Percentiles rank a stretch among this genome's conserved stretches.
These are phyloP conservation scores for Yamadazyma ubonensis DNA, from an alignment of 805 yeast genomes.

Conservation along the genomic window DNA sequence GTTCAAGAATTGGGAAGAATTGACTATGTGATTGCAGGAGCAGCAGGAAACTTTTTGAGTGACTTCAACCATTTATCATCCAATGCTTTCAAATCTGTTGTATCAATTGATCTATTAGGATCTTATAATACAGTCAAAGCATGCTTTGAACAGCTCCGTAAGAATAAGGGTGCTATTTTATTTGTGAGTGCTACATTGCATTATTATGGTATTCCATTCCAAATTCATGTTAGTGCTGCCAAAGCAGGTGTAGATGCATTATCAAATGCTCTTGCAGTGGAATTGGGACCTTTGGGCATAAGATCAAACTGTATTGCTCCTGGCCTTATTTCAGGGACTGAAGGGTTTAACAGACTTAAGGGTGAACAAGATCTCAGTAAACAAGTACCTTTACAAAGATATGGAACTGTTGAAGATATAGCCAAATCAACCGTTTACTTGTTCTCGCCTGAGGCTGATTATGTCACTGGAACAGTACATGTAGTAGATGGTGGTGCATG, in stretches of 20 bases:
- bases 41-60: constrained; percentile 43
- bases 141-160: constrained; percentile 34
- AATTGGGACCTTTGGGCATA: constrained; percentile 85
- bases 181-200: constrained; percentile 45
- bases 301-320: constrained; percentile 86
- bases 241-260: constrained; percentile 95
- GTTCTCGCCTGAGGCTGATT: constrained; percentile 77
- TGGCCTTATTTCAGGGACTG: constrained; percentile 83
- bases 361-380: constrained; percentile 21
- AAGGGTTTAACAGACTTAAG: constrained; percentile 69
- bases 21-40: constrained; percentile 46
- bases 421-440: constrained; percentile 83
- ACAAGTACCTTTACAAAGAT: constrained; percentile 62
- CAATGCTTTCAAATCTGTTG: constrained; percentile 41
- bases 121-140: constrained; percentile 44
- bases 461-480: constrained; percentile 73
- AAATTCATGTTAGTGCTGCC: constrained; percentile 89
- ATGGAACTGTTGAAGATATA: constrained; percentile 72
- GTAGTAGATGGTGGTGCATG: constrained; percentile 91
- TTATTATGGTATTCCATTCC: constrained; percentile 51
- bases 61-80: constrained; percentile 45
- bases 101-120: constrained; percentile 40
- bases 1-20: constrained; percentile 43
- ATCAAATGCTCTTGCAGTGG: constrained; percentile 80
- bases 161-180: constrained; percentile 46